Evolutionary conservation across 2,329 filamentous ascomycete species (phyloP).

Genomic region (Huntiella decipiens): DNA sequence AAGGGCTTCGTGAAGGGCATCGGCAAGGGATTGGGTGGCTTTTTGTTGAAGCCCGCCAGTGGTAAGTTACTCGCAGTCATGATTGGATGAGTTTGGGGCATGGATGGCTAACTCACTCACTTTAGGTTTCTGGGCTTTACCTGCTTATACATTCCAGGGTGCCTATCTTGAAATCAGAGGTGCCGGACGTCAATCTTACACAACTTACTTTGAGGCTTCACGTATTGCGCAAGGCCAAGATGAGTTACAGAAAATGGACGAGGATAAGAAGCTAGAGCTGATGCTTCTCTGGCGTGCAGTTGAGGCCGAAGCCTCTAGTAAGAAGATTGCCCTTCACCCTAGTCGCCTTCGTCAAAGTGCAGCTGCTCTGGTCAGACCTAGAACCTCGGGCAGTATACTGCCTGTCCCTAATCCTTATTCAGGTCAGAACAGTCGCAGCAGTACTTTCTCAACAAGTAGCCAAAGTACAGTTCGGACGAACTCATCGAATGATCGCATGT

Average conservation of each 20-base stretch:
- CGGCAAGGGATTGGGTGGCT: conserved; percentile 64
- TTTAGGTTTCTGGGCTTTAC: conserved; percentile 17
- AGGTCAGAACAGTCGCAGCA: no score
- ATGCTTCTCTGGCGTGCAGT: conserved; percentile 1
- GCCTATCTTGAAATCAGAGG: conserved; percentile 61
- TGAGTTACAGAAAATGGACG: conserved; percentile 35
- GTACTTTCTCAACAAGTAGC: neutral
- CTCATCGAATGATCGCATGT: no score
- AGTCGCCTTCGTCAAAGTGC: no score
- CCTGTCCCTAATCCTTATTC: neutral
- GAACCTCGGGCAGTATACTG: neutral
- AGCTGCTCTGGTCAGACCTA: neutral
- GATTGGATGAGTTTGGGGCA: neutral
- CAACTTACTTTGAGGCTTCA: conserved; percentile 64
- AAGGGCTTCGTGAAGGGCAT: conserved; percentile 57
- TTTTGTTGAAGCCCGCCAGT: conserved; percentile 61
- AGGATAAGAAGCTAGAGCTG: conserved; percentile 44
- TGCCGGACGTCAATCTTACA: conserved; percentile 47
- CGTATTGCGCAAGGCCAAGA: conserved; percentile 57
- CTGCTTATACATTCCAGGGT: conserved; percentile 69
- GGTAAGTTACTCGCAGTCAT: conserved; percentile 26
- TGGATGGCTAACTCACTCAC: neutral
- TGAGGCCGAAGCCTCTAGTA: conserved; percentile 2
- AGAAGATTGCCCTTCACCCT: neutral
- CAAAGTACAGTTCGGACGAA: no score